These are phyloP conservation scores for Phytophthora kernoviae DNA, from an alignment of 352 stramenopile genomes.

Conservation along the genomic window DNA sequence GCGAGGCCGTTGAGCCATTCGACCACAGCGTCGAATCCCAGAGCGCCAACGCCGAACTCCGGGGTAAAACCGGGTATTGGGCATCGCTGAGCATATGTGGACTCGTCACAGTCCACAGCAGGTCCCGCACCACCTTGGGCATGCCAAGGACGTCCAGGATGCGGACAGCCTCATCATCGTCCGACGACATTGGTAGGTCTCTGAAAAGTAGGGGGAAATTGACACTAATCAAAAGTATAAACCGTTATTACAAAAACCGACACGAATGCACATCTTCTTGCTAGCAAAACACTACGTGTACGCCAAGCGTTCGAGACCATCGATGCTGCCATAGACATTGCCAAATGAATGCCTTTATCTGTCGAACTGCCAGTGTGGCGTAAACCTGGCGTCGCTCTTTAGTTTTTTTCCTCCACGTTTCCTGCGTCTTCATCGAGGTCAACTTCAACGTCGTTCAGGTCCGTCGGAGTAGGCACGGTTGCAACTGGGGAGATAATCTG, in stretches of 20 bases:
- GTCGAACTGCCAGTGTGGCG: no score
- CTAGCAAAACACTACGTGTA: no score
- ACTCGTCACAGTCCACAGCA: slow-evolving; percentile 67
- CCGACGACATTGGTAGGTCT: slow-evolving; percentile 16
- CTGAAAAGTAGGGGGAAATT: slow-evolving; percentile 23
- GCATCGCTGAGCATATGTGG: slow-evolving; percentile 54
- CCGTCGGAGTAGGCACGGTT: slow-evolving; percentile 22
- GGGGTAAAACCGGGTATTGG: slow-evolving; percentile 55
- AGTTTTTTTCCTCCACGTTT: slow-evolving; percentile 32
- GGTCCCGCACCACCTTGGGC: slow-evolving; percentile 69
- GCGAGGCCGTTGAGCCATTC: slow-evolving; percentile 57
- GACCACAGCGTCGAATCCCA: slow-evolving; percentile 34
- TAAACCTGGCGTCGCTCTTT: slow-evolving; percentile 7
- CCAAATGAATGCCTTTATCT: no score
- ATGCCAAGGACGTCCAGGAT: slow-evolving; percentile 13
- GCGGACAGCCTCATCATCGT: background rate
- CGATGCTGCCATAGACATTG: no score
- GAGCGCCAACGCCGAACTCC: slow-evolving; percentile 32
- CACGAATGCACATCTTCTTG: slow-evolving; percentile 2
- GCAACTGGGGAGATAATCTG: slow-evolving; percentile 53
- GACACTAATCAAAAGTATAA: no score
- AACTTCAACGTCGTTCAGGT: slow-evolving; percentile 42
- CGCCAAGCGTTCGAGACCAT: no score
- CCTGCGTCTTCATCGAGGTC: slow-evolving; percentile 30
- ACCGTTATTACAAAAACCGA: slow-evolving; percentile 1